phyloP scores from a whole-genome alignment of 768 basidiomycete species.

The Lactifluus hygrophoroides region DNA sequence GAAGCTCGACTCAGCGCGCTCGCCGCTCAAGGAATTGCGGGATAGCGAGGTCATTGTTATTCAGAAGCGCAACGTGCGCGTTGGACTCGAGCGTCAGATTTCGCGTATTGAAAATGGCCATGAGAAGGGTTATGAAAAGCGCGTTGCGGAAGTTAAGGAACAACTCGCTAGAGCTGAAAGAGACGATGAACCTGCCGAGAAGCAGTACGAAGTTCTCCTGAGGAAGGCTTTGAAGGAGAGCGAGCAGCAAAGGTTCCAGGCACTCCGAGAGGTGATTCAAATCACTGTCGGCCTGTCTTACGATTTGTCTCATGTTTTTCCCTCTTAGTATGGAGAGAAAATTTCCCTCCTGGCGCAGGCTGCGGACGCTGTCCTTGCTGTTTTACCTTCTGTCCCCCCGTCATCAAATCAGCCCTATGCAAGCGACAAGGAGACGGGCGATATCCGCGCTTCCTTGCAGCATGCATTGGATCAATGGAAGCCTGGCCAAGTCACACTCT shows the following conservation, averaged over 20 bases:
- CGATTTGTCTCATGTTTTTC: constrained; percentile 4
- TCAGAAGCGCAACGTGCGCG: constrained; percentile 56
- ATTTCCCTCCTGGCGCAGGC: constrained; percentile 66
- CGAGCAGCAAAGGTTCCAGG: constrained; percentile 72
- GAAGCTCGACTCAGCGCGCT: constrained; percentile 56
- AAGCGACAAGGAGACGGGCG: constrained; percentile 55
- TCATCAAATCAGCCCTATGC: constrained; percentile 45
- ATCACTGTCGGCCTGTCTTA: not conserved
- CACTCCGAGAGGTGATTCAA: constrained; percentile 58
- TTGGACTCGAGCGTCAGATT: constrained; percentile 51
- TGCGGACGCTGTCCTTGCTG: constrained; percentile 50
- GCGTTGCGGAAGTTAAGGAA: constrained; percentile 58
- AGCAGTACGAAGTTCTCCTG: constrained; percentile 61
- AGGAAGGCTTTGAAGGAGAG: constrained; percentile 70
- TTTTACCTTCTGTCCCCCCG: constrained; percentile 63
- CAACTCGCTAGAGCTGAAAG: constrained; percentile 57
- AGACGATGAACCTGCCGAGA: constrained; percentile 59
- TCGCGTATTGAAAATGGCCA: constrained; percentile 56
- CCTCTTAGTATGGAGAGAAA: constrained; percentile 68
- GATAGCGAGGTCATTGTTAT: constrained; percentile 54
- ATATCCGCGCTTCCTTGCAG: constrained; percentile 66
- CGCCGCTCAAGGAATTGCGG: constrained; percentile 61
- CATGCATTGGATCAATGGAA: constrained; percentile 71
- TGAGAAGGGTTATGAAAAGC: constrained; percentile 56
- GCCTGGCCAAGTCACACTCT: constrained; percentile 47